These are phyloP conservation scores for Nakazawaea wyomingensis DNA, from an alignment of 805 yeast genomes.

Conservation along the genomic window DNA sequence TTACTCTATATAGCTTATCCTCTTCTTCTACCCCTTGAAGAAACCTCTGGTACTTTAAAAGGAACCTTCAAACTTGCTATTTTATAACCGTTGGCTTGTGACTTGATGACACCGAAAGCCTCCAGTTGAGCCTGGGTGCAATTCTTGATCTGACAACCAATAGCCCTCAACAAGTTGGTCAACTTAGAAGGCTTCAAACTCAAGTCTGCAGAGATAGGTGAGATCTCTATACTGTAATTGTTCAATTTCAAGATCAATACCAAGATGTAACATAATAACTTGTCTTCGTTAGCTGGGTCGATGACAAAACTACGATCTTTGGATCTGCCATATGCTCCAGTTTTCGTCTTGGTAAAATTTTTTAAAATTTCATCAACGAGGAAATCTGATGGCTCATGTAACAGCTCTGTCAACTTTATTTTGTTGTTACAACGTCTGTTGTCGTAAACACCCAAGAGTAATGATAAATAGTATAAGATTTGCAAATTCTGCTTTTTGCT, in stretches of 20 bases:
- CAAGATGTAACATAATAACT: constrained; percentile 72
- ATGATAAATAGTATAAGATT: constrained; percentile 72
- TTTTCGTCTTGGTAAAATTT: constrained; percentile 62
- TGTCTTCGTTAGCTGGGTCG: constrained; percentile 88
- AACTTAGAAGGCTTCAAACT: constrained; percentile 73
- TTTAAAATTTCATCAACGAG: constrained; percentile 68
- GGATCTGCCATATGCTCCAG: constrained; percentile 66
- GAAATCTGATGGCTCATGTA: constrained; percentile 67
- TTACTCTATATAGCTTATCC: neutral
- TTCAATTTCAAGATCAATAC: constrained; percentile 72
- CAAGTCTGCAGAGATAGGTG: constrained; percentile 81
- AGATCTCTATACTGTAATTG: constrained; percentile 65
- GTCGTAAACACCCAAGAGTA: constrained; percentile 73
- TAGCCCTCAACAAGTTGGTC: constrained; percentile 61
- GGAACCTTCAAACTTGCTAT: constrained; percentile 85
- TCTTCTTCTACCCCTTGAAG: constrained; percentile 51
- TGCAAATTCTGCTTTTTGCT: constrained; percentile 56
- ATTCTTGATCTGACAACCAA: constrained; percentile 77
- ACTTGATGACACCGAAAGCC: constrained; percentile 61
- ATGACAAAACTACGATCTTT: constrained; percentile 71
- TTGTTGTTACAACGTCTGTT: constrained; percentile 64
- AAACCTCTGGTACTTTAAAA: constrained; percentile 79
- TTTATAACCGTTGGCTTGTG: constrained; percentile 51
- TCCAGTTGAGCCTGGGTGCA: constrained; percentile 73
- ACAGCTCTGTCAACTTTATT: constrained; percentile 49